These are phyloP conservation scores for Chlamydomonas sphaeroides DNA, from an alignment of 139 green algal species.

Conservation along the genomic window DNA sequence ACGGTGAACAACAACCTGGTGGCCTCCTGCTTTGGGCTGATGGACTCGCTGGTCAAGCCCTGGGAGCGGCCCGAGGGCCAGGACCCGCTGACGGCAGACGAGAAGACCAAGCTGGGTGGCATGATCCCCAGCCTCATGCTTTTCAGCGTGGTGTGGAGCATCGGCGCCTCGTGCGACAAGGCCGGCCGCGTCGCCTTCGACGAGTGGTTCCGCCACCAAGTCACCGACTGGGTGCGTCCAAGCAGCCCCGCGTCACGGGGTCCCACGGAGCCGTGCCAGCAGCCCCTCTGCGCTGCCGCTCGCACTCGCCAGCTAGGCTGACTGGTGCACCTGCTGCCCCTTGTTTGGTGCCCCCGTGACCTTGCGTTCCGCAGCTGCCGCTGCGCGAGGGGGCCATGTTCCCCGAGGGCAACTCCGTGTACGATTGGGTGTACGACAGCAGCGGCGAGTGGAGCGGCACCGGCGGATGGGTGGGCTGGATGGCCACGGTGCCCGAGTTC, in stretches of 20 bases:
- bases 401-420: slow-evolving; percentile 50
- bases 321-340: too few species aligned
- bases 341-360: too few species aligned
- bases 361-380: slow-evolving; percentile 4
- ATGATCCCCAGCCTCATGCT: slow-evolving; percentile 73
- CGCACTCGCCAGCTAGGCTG: too few species aligned
- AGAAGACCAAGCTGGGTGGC: slow-evolving; percentile 43
- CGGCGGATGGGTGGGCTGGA: slow-evolving; percentile 76
- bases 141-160: slow-evolving; percentile 80
- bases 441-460: slow-evolving; percentile 14
- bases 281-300: too few species aligned
- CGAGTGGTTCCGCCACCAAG: slow-evolving; percentile 52
- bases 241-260: too few species aligned
- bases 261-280: too few species aligned
- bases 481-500: slow-evolving; percentile 77
- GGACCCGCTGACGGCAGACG: slow-evolving; percentile 60
- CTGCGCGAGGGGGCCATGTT: slow-evolving; percentile 48
- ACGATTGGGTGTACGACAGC: slow-evolving; percentile 76
- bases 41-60: slow-evolving; percentile 69
- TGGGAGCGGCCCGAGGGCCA: slow-evolving; percentile 53
- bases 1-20: slow-evolving; percentile 80
- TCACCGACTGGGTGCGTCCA: slow-evolving; percentile 4
- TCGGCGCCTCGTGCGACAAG: slow-evolving; percentile 80
- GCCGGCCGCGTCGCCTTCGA: slow-evolving; percentile 69
- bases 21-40: slow-evolving; percentile 74